These are phyloP conservation scores for Scenedesmus sp. DNA, from an alignment of 163 green algal genomes.

Conservation along the genomic window DNA sequence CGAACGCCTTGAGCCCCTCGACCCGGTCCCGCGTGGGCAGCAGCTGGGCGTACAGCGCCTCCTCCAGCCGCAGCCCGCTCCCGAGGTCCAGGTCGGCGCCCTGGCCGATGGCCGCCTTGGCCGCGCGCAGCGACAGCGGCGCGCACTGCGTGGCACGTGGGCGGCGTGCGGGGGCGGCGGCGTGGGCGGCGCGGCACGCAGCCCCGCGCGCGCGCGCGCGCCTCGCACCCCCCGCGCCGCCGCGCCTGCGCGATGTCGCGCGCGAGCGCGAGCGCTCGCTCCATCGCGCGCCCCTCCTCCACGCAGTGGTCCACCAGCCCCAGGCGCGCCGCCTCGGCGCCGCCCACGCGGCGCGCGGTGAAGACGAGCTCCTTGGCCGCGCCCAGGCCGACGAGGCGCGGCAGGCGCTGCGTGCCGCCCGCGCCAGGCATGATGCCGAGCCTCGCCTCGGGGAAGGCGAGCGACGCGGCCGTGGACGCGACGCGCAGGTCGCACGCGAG, in stretches of 20 bases:
- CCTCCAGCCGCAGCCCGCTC: conserved; percentile 75
- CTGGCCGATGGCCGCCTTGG: conserved; percentile 74
- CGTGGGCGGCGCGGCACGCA: conserved; percentile 63
- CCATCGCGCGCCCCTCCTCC: conserved; percentile 41
- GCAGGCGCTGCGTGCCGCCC: conserved; percentile 77
- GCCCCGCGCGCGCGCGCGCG: conserved; percentile 70
- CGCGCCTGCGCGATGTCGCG: conserved; percentile 49
- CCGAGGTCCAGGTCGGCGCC: conserved; percentile 73
- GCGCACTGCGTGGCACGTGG: conserved; percentile 48
- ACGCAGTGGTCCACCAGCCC: conserved; percentile 66
- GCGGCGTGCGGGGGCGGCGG: not conserved
- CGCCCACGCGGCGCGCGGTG: conserved; percentile 71
- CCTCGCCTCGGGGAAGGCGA: conserved; percentile 80
- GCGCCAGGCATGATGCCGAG: conserved; percentile 87
- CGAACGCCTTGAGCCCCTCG: conserved; percentile 89
- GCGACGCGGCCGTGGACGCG: conserved; percentile 52
- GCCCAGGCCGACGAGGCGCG: conserved; percentile 76
- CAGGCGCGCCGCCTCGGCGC: conserved; percentile 62
- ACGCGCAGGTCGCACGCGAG: conserved; percentile 88
- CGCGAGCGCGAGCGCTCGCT: conserved; percentile 50
- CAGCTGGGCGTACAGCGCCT: conserved; percentile 78
- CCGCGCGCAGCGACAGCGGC: conserved; percentile 81
- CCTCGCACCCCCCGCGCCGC: no score
- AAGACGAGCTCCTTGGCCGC: conserved; percentile 93
- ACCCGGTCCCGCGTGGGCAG: conserved; percentile 81